A percentile compares a stretch with the other conserved stretches of the same genome.
phyloP scores from a whole-genome alignment of 2,329 filamentous ascomycete species.

The Coniochaeta hoffmannii region DNA sequence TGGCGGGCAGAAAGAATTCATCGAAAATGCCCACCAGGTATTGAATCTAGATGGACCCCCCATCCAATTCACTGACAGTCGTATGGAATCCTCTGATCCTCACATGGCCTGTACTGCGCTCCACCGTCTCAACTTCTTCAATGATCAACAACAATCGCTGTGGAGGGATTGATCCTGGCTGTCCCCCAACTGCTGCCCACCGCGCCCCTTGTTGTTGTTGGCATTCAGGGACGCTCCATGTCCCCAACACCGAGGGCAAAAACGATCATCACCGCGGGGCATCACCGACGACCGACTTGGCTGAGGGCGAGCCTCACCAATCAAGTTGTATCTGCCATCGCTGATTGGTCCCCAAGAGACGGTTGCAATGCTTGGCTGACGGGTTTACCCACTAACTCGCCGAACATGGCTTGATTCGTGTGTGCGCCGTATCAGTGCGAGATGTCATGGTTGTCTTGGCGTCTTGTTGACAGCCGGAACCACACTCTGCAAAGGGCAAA shows the following conservation, averaged over 20 bases:
- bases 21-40: neutral
- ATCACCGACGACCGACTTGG: neutral
- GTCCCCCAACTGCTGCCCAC: too few relatives aligned
- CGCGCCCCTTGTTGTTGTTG: too few relatives aligned
- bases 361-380: neutral
- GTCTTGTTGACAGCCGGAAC: neutral
- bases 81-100: too few relatives aligned
- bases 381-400: neutral
- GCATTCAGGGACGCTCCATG: too few relatives aligned
- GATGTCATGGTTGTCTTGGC: constrained; percentile 1
- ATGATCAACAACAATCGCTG: too few relatives aligned
- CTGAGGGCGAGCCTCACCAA: neutral
- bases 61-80: too few relatives aligned
- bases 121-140: too few relatives aligned
- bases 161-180: too few relatives aligned
- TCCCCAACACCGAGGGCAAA: too few relatives aligned
- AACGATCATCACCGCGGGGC: too few relatives aligned
- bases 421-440: neutral
- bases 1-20: neutral
- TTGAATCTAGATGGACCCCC: too few relatives aligned
- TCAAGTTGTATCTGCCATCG: neutral
- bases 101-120: too few relatives aligned
- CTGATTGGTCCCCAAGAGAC: neutral
- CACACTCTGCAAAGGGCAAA: neutral
- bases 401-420: neutral